Evolutionary conservation across 2,329 filamentous ascomycete species (phyloP).

Genomic region (Colletotrichum scovillei): DNA sequence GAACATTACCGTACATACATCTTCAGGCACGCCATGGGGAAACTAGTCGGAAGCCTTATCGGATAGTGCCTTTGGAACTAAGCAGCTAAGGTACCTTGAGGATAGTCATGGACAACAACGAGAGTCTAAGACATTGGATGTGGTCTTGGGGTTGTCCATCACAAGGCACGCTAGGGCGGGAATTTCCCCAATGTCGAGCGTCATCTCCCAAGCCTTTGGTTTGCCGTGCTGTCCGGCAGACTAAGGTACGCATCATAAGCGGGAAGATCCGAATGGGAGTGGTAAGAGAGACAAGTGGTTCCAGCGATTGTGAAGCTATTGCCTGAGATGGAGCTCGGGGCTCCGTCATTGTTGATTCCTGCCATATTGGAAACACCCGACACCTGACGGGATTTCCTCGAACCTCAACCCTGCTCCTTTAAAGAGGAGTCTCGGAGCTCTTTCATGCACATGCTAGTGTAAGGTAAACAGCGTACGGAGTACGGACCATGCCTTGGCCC

Average conservation of each 20-base stretch:
- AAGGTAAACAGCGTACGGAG: too few species aligned
- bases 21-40: background rate
- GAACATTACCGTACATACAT: background rate
- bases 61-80: conserved; percentile 2
- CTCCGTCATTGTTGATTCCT: background rate
- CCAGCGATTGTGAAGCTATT: background rate
- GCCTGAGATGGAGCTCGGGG: too few species aligned
- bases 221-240: background rate
- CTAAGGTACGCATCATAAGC: background rate
- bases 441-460: conserved; percentile 4
- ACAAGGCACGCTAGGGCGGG: conserved; percentile 29
- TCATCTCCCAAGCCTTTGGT: background rate
- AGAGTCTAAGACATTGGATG: background rate
- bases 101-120: too few species aligned
- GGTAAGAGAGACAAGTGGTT: background rate
- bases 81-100: background rate
- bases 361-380: background rate
- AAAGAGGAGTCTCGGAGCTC: background rate
- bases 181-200: background rate
- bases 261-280: too few species aligned
- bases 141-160: conserved; percentile 10
- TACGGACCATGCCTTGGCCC: too few species aligned
- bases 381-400: background rate
- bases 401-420: background rate
- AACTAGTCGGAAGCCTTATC: background rate